phyloP scores from a whole-genome alignment of 441 rosid genomes.

The California macrophylla region DNA sequence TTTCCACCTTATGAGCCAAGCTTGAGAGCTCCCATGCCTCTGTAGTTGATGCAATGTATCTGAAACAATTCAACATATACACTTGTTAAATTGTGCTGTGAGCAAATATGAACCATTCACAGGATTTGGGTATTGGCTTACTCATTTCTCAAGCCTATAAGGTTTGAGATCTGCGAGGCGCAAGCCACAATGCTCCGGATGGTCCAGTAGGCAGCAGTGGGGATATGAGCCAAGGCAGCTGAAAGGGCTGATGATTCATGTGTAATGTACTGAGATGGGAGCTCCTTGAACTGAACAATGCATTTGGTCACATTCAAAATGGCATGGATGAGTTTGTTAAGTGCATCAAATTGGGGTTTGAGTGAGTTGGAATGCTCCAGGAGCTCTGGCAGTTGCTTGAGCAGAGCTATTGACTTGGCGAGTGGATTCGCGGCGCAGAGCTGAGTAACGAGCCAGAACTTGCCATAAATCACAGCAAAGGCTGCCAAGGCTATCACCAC shows the following conservation, averaged over 20 bases:
- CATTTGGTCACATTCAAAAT: constrained; percentile 30
- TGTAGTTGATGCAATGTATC: constrained; percentile 23
- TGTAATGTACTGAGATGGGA: constrained; percentile 26
- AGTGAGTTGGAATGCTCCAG: constrained; percentile 22
- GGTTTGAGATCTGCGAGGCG: constrained; percentile 25
- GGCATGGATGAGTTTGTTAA: constrained; percentile 27
- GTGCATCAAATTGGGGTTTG: constrained; percentile 35
- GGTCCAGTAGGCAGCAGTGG: constrained; percentile 37
- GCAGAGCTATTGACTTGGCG: constrained; percentile 31
- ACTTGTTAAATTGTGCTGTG: no score
- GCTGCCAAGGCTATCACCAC: constrained; percentile 35
- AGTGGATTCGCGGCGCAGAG: constrained; percentile 22
- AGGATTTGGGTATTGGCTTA: constrained; percentile 19
- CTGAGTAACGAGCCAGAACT: constrained; percentile 30
- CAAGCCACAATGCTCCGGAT: constrained; percentile 36
- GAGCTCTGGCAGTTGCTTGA: constrained; percentile 33
- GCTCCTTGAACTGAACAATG: constrained; percentile 24
- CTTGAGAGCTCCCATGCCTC: constrained; percentile 31
- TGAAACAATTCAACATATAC: constrained; percentile 7
- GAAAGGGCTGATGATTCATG: constrained; percentile 24
- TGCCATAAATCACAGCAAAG: constrained; percentile 30
- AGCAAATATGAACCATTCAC: no score
- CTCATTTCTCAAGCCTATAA: constrained; percentile 30
- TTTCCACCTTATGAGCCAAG: constrained; percentile 30
- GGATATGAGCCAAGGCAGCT: constrained; percentile 26